Evolutionary conservation across 345 rosid genomes (phyloP), one percentile per base, ranked within the genome.

Genomic region (Eucalyptus camaldulensis): DNA sequence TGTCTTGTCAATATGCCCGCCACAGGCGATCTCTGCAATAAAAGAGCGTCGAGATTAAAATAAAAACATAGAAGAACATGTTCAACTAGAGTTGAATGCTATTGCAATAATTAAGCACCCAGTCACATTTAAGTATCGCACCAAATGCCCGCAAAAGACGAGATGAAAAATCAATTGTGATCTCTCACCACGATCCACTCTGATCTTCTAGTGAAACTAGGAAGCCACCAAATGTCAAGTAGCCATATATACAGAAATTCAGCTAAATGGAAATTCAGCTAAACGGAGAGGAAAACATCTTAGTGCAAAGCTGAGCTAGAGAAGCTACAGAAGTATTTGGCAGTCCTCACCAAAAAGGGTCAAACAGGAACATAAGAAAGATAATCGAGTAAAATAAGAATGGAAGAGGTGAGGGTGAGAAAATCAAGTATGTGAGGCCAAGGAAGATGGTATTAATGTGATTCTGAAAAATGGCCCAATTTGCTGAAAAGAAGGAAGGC

Each of bases 11-110:
- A 33, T 33, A 33, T 33, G 37, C 37, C 37, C 88, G 94, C 97
- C 40, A 96, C 93, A 6, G 98, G 98, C 24, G 95, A 92, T 89
- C 96, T 93, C 99, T 96, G 95, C 93, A 94, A 87, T 86, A 87
- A 60, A 86, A 56, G 51, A 86, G 49, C 8, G 13, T 56, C 45
- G 33, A 49, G 40, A n/a, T 29, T 19, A 49, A 87, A 49, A 21
- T 7, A 14, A 7, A 65, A n/a, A n/a, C 15, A n/a, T 14, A n/a
- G 8, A 65, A 65, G n/a, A 65, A n/a, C 29, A 58, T 58, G 65
- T 58, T 58, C 65, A 67, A 67, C 40, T 8, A 67, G 37, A 67
- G 80, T 40, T 15, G 21, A 15, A 14, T 65, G 76, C 21, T 62
- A n/a, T 65, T 65, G 8, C 76, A 67, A 31, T 7, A 67, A 15